A percentile compares a stretch with the other conserved stretches of the same genome.
phyloP scores from a whole-genome alignment of 106 monocot genomes.

The Chionographis japonica region DNA sequence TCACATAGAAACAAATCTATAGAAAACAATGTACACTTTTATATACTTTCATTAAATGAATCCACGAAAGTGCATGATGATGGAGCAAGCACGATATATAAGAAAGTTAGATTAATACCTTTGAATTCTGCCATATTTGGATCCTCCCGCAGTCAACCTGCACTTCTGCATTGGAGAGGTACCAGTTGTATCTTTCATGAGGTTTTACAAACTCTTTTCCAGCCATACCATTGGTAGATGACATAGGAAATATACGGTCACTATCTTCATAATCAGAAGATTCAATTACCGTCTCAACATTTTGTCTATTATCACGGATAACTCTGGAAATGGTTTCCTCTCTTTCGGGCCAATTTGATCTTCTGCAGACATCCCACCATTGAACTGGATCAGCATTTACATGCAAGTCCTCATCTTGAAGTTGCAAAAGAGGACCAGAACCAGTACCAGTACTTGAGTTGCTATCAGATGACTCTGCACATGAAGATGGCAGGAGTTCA shows the following conservation, averaged over 20 bases:
- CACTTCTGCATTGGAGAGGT: slow-evolving; percentile 93
- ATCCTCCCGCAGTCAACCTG: slow-evolving; percentile 49
- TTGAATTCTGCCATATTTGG: slow-evolving; percentile 90
- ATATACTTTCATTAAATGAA: neutral
- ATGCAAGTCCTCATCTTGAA: slow-evolving; percentile 77
- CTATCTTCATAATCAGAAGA: slow-evolving; percentile 54
- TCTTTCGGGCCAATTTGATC: slow-evolving; percentile 90
- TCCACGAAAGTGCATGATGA: neutral
- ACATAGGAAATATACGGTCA: slow-evolving; percentile 14
- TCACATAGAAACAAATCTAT: slow-evolving; percentile 73
- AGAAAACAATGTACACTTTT: slow-evolving; percentile 5
- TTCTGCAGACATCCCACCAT: slow-evolving; percentile 99
- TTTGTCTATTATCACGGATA: slow-evolving; percentile 17
- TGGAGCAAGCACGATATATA: neutral
- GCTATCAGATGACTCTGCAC: slow-evolving; percentile 50
- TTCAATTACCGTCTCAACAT: slow-evolving; percentile 32
- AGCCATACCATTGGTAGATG: slow-evolving; percentile 22
- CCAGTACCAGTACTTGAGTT: slow-evolving; percentile 33
- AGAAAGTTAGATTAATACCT: slow-evolving; percentile 33
- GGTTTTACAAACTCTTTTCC: slow-evolving; percentile 37
- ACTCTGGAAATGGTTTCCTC: slow-evolving; percentile 49
- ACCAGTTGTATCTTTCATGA: slow-evolving; percentile 58
- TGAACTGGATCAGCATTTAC: slow-evolving; percentile 87
- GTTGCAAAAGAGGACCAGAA: slow-evolving; percentile 35
- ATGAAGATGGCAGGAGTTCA: slow-evolving; percentile 60